Evolutionary conservation across 805 yeast species (phyloP).

Genomic region (Yarrowia keelungensis): DNA sequence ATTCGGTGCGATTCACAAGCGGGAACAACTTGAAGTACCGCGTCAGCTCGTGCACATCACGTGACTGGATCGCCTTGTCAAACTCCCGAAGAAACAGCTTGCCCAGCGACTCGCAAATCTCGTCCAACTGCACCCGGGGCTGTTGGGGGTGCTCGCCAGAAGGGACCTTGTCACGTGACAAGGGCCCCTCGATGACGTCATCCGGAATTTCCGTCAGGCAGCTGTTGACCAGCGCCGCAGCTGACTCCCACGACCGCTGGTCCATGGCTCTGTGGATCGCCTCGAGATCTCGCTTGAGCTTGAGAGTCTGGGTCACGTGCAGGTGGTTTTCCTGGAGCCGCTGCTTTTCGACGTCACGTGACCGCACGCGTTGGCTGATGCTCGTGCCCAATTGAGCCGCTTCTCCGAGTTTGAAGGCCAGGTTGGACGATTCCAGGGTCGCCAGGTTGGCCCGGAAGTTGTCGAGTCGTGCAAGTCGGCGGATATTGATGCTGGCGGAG

Average conservation of each 20-base stretch:
- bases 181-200: conserved; percentile 63
- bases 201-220: conserved; percentile 61
- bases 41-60: conserved; percentile 74
- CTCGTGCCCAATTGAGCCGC: conserved; percentile 71
- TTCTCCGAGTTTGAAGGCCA: conserved; percentile 60
- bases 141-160: conserved; percentile 82
- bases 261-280: conserved; percentile 74
- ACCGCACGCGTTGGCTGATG: conserved; percentile 71
- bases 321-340: conserved; percentile 66
- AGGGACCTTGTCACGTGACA: conserved; percentile 84
- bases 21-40: conserved; percentile 88
- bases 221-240: conserved; percentile 69
- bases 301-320: conserved; percentile 70
- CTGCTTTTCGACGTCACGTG: conserved; percentile 71
- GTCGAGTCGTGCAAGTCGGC: conserved; percentile 45
- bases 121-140: conserved; percentile 64
- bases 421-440: conserved; percentile 55
- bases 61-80: conserved; percentile 67
- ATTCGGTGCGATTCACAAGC: conserved; percentile 69
- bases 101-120: conserved; percentile 67
- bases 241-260: conserved; percentile 73
- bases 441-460: conserved; percentile 47
- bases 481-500: conserved; percentile 7
- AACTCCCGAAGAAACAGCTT: conserved; percentile 67
- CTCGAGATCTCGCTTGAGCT: conserved; percentile 68